Evolutionary conservation across 2,329 filamentous ascomycete genomes (phyloP).

Genomic region (Grosmannia huntii): DNA sequence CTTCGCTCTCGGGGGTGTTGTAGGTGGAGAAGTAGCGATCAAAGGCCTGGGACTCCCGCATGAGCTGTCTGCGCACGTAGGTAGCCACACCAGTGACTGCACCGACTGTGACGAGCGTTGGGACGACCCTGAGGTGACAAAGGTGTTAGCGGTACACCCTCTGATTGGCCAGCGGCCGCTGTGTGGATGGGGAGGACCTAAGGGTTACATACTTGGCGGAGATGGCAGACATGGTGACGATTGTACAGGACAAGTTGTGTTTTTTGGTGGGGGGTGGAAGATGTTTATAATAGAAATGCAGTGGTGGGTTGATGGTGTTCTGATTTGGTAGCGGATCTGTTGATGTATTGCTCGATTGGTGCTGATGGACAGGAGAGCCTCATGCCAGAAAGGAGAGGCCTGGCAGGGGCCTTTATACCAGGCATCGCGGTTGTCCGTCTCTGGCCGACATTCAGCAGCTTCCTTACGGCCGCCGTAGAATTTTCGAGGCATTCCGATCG

Average conservation of each 20-base stretch:
- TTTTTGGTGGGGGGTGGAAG: not conserved
- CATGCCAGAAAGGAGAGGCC: not conserved
- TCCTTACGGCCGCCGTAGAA: not conserved
- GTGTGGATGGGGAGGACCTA: not conserved
- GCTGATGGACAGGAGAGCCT: not conserved
- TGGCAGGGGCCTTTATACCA: not conserved
- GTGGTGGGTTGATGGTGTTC: not conserved
- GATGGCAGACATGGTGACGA: not conserved
- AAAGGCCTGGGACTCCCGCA: conserved; percentile 20
- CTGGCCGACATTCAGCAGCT: not conserved
- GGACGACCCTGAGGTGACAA: conserved; percentile 6
- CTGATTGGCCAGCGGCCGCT: not conserved
- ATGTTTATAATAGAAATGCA: not conserved
- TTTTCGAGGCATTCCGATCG: not conserved
- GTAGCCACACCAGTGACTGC: conserved; percentile 16
- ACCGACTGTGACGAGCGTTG: conserved; percentile 8
- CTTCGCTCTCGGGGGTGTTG: conserved; percentile 24
- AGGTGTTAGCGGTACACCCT: not conserved
- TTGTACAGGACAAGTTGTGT: not conserved
- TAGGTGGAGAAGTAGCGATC: conserved; percentile 25
- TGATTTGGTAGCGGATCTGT: not conserved
- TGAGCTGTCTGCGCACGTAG: conserved; percentile 22
- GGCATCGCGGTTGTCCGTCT: not conserved
- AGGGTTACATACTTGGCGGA: not conserved
- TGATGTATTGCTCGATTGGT: not conserved